Conservation (phyloP, 2,329 filamentous ascomycete genomes). For the Pseudogymnoascus sp. region DNA sequence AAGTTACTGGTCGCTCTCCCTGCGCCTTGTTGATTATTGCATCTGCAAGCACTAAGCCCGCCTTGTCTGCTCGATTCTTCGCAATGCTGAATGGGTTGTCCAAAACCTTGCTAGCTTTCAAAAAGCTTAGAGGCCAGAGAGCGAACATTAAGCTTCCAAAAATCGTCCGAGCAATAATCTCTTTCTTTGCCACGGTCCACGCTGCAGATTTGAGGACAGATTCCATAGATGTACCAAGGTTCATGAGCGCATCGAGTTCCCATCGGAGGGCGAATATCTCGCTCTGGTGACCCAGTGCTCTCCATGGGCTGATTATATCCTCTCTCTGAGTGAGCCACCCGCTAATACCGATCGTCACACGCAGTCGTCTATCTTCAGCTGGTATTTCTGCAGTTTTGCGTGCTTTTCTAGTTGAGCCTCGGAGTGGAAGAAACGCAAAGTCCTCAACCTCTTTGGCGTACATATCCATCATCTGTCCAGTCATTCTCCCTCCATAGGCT, state of each 20-base stretch:
- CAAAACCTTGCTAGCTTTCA: slow-evolving; percentile 58
- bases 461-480: slow-evolving; percentile 77
- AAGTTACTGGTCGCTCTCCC: slow-evolving; percentile 70
- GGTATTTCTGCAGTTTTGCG: slow-evolving; percentile 36
- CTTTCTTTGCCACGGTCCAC: slow-evolving; percentile 64
- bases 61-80: slow-evolving; percentile 69
- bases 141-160: slow-evolving; percentile 60
- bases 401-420: slow-evolving; percentile 38
- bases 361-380: slow-evolving; percentile 56
- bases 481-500: slow-evolving; percentile 79
- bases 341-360: slow-evolving; percentile 73
- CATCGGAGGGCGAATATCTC: slow-evolving; percentile 80
- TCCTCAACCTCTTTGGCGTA: slow-evolving; percentile 81
- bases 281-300: slow-evolving; percentile 58
- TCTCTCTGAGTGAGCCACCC: slow-evolving; percentile 71
- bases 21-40: slow-evolving; percentile 74
- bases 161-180: slow-evolving; percentile 54
- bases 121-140: slow-evolving; percentile 59
- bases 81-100: slow-evolving; percentile 79
- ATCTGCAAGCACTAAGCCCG: slow-evolving; percentile 70
- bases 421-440: slow-evolving; percentile 74
- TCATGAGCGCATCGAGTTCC: slow-evolving; percentile 70
- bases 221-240: slow-evolving; percentile 69
- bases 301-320: slow-evolving; percentile 72
- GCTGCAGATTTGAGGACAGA: slow-evolving; percentile 70